These are phyloP conservation scores for Meyerozyma elateridarum DNA, from an alignment of 1,139 yeast genomes.

Conservation along the genomic window DNA sequence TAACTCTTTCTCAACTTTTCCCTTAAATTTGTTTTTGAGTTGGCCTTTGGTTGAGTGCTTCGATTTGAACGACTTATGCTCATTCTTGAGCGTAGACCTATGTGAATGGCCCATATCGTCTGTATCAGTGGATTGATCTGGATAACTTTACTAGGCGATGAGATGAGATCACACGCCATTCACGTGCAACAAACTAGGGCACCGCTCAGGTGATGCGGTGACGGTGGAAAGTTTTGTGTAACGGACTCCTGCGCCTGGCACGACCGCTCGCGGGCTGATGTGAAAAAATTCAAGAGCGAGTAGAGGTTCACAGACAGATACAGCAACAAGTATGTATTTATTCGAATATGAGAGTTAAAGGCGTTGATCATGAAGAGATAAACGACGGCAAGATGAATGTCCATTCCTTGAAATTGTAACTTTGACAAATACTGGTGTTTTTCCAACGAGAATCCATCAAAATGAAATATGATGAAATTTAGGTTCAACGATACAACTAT, in stretches of 20 bases:
- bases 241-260: slow-evolving; percentile 4
- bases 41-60: slow-evolving; percentile 91
- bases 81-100: slow-evolving; percentile 75
- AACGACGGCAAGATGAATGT: too few relatives aligned
- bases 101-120: slow-evolving; percentile 70
- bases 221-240: slow-evolving; percentile 1
- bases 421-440: too few relatives aligned
- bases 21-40: slow-evolving; percentile 72
- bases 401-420: too few relatives aligned
- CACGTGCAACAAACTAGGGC: slow-evolving; percentile 10
- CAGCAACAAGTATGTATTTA: slow-evolving; percentile 4
- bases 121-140: neutral
- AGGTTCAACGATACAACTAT: too few relatives aligned
- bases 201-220: slow-evolving; percentile 3
- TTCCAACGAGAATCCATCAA: too few relatives aligned
- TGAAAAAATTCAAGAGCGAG: slow-evolving; percentile 3
- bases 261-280: slow-evolving; percentile 3
- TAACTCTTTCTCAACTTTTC: slow-evolving; percentile 70
- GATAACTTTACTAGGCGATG: slow-evolving; percentile 7
- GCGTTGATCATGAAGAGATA: too few relatives aligned
- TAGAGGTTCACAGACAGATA: slow-evolving; percentile 3
- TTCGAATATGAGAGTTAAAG: too few relatives aligned
- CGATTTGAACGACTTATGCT: slow-evolving; percentile 86
- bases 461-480: too few relatives aligned
- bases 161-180: slow-evolving; percentile 9